These are phyloP conservation scores for Puya raimondii DNA, from an alignment of 176 grass and related monocot species.

Conservation along the genomic window DNA sequence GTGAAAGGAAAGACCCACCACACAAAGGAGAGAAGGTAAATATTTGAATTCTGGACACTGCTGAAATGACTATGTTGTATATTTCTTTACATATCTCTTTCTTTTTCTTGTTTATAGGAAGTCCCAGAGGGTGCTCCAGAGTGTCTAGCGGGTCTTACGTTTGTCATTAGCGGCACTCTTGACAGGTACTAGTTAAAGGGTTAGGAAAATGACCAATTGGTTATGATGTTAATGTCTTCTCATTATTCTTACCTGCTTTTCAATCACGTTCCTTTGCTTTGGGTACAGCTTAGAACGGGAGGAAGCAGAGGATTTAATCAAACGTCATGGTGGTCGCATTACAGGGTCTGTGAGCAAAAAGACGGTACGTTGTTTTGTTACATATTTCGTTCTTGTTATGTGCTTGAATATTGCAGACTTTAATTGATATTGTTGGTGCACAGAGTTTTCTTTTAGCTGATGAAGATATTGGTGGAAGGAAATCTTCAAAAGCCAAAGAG, in stretches of 20 bases:
- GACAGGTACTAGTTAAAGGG: conserved; percentile 57
- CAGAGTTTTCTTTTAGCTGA: conserved; percentile 94
- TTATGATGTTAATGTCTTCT: not conserved
- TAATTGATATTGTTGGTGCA: not conserved
- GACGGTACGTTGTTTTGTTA: conserved; percentile 44
- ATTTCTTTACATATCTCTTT: not conserved
- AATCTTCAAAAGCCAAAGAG: conserved; percentile 92
- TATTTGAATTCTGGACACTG: conserved; percentile 11
- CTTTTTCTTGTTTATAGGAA: conserved; percentile 42
- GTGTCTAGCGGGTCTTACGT: conserved; percentile 88
- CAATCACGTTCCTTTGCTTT: conserved; percentile 17
- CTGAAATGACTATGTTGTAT: conserved; percentile 2
- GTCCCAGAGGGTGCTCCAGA: conserved; percentile 82
- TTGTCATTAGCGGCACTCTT: conserved; percentile 94
- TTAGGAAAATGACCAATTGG: conserved; percentile 7
- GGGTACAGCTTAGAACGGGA: conserved; percentile 84
- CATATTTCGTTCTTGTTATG: not conserved
- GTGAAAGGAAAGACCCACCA: conserved; percentile 93
- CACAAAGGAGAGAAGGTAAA: conserved; percentile 97
- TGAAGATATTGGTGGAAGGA: conserved; percentile 89
- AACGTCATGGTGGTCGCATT: conserved; percentile 82
- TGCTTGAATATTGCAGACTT: not conserved
- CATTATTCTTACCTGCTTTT: not conserved
- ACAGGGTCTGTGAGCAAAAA: conserved; percentile 96
- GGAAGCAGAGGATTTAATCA: conserved; percentile 90